phyloP scores from a whole-genome alignment of 208 protist species.

The Histomonas meleagridis region DNA sequence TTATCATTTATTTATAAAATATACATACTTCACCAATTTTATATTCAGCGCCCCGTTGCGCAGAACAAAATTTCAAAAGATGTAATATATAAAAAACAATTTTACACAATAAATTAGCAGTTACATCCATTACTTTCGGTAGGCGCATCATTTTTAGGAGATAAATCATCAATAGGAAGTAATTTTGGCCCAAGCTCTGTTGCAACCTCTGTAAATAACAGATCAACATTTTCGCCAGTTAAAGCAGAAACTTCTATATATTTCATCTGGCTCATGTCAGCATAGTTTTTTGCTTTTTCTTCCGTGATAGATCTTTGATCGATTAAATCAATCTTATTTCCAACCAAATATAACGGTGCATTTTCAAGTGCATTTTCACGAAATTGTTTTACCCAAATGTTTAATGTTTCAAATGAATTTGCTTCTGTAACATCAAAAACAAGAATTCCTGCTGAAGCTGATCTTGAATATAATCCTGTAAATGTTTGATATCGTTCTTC shows the following conservation, averaged over 20 bases:
- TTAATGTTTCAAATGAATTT: background rate
- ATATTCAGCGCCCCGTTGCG: too few relatives aligned
- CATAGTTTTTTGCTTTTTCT: background rate
- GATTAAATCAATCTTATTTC: conserved; percentile 35
- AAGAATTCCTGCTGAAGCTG: background rate
- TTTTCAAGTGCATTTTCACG: background rate
- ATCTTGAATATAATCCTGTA: conserved; percentile 12
- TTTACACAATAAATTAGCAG: too few relatives aligned
- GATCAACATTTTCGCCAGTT: conserved; percentile 28
- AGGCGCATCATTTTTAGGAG: too few relatives aligned
- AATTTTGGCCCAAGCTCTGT: background rate
- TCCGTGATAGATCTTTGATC: background rate
- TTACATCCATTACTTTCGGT: too few relatives aligned
- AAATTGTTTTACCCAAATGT: background rate
- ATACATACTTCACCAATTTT: too few relatives aligned
- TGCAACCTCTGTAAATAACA: background rate
- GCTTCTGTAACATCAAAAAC: conserved; percentile 24
- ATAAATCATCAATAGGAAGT: too few relatives aligned
- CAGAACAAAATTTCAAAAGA: too few relatives aligned
- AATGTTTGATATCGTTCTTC: conserved; percentile 35
- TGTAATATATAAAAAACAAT: too few relatives aligned
- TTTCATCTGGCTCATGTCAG: background rate
- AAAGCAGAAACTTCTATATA: conserved; percentile 16
- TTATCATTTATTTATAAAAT: too few relatives aligned
- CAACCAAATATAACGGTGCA: background rate